Conservation (phyloP, 2,329 filamentous ascomycete species). For the Cucurbitaria berberidis region DNA sequence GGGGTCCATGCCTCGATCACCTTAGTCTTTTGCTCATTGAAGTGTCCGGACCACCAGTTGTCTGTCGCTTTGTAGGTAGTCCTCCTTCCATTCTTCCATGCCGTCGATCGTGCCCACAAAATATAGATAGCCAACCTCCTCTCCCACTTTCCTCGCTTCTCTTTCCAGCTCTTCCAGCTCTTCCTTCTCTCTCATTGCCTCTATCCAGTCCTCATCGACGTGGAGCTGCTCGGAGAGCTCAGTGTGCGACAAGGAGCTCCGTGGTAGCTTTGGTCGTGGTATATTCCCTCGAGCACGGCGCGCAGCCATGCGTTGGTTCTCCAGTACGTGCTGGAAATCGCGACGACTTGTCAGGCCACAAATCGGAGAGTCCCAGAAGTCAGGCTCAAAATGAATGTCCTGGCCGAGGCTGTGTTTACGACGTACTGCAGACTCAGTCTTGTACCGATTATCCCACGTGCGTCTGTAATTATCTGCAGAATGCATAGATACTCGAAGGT, state of each 20-base stretch:
- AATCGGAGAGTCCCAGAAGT: constrained; percentile 29
- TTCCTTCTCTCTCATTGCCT: constrained; percentile 16
- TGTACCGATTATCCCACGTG: constrained; percentile 18
- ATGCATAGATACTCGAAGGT: constrained; percentile 8
- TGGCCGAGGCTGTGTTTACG: constrained; percentile 25
- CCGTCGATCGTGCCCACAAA: constrained; percentile 24
- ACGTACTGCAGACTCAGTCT: constrained; percentile 28
- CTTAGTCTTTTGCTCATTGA: background rate
- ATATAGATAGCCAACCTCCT: constrained; percentile 39
- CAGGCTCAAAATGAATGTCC: constrained; percentile 15
- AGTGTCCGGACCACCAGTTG: constrained; percentile 19
- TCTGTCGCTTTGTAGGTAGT: constrained; percentile 24
- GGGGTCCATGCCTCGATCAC: too few species aligned
- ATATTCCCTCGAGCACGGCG: constrained; percentile 21
- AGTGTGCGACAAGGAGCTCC: constrained; percentile 30
- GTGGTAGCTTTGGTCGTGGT: constrained; percentile 16
- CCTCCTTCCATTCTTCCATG: constrained; percentile 20
- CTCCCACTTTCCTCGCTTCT: constrained; percentile 14
- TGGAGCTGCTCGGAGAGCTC: constrained; percentile 22
- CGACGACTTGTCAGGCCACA: constrained; percentile 11
- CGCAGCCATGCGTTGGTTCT: constrained; percentile 11
- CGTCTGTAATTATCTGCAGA: constrained; percentile 8
- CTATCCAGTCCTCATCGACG: constrained; percentile 13
- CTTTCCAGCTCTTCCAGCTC: constrained; percentile 17
- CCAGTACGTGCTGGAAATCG: constrained; percentile 3